Evolutionary conservation across 495 filamentous ascomycete species (phyloP).

Genomic region (Daldinia caldariorum): DNA sequence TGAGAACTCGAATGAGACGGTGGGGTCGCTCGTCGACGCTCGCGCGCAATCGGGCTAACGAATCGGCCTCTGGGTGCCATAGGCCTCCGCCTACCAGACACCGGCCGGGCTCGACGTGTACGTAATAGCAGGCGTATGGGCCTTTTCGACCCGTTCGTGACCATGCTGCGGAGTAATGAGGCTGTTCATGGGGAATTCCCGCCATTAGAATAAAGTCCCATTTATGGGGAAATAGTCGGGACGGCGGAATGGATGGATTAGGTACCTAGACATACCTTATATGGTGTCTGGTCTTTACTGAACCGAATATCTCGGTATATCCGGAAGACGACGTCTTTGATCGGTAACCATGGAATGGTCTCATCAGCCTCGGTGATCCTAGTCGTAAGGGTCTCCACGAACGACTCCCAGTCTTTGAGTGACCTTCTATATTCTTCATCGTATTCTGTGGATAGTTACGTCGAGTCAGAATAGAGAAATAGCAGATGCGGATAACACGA

Average conservation of each 20-base stretch:
- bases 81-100: conserved; percentile 74
- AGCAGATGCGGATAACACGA: neutral
- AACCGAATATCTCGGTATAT: conserved; percentile 87
- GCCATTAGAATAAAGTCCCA: neutral
- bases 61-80: conserved; percentile 74
- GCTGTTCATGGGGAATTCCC: conserved; percentile 51
- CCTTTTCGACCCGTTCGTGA: conserved; percentile 87
- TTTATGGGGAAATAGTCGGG: neutral
- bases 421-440: conserved; percentile 79
- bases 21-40: conserved; percentile 76
- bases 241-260: conserved; percentile 11
- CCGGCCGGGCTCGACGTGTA: conserved; percentile 56
- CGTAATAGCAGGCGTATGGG: conserved; percentile 85
- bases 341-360: conserved; percentile 83
- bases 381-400: conserved; percentile 72
- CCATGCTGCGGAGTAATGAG: conserved; percentile 85
- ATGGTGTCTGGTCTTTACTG: conserved; percentile 81
- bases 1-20: conserved; percentile 72
- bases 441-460: conserved; percentile 62
- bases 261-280: conserved; percentile 67
- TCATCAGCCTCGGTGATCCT: conserved; percentile 75
- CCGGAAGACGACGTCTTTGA: conserved; percentile 85
- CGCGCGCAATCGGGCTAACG: conserved; percentile 70
- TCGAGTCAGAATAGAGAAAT: neutral
- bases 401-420: conserved; percentile 80